These are phyloP conservation scores for Lichtheimia hyalospora DNA, from an alignment of 371 early-diverging fungal species.

Conservation along the genomic window DNA sequence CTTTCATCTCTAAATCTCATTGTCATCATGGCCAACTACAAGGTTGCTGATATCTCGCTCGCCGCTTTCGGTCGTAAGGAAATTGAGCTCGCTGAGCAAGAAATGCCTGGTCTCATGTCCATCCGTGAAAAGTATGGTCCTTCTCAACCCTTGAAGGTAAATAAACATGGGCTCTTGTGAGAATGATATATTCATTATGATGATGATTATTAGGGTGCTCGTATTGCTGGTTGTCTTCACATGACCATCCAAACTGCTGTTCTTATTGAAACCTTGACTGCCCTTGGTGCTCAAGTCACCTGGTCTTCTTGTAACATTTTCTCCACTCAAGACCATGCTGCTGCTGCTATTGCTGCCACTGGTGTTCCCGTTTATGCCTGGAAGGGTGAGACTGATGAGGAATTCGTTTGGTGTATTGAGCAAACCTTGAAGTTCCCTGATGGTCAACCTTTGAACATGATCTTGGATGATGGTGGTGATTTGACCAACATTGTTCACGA, in stretches of 20 bases:
- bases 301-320: slow-evolving; percentile 99
- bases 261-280: slow-evolving; percentile 95
- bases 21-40: slow-evolving; percentile 31
- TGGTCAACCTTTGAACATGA: slow-evolving; percentile 96
- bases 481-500: slow-evolving; percentile 96
- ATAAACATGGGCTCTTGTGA: not conserved
- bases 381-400: slow-evolving; percentile 98
- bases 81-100: slow-evolving; percentile 80
- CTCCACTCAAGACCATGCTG: slow-evolving; percentile 98
- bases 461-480: slow-evolving; percentile 99
- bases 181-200: not conserved
- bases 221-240: slow-evolving; percentile 98
- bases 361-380: slow-evolving; percentile 89
- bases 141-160: slow-evolving; percentile 77
- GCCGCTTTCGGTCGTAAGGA: slow-evolving; percentile 57
- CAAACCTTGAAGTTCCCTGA: slow-evolving; percentile 95
- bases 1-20: not conserved
- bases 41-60: slow-evolving; percentile 90
- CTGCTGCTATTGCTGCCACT: slow-evolving; percentile 83
- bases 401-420: slow-evolving; percentile 99
- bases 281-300: slow-evolving; percentile 96
- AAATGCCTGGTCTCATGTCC: slow-evolving; percentile 98
- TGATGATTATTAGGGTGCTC: slow-evolving; percentile 69
- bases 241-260: slow-evolving; percentile 98
- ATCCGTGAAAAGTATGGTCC: slow-evolving; percentile 93